Base-by-base conservation (phyloP, 306 rosid genomes). In the Cyamopsis tetragonoloba region DNA sequence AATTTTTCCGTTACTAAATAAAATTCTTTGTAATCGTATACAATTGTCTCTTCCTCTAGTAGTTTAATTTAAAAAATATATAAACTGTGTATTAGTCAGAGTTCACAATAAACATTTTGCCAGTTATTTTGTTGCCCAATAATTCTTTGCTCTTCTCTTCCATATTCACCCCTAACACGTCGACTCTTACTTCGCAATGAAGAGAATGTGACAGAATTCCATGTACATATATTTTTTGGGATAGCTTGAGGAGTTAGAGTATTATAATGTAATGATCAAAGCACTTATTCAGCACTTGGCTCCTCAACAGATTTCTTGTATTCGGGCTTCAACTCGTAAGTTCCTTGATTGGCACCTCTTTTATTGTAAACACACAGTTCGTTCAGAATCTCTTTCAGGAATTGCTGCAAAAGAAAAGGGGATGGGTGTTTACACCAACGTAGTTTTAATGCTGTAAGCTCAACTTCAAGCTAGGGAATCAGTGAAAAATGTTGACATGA, bases 281-380 rank as follows among this genome's bases (percentile, higher is more conserved):
- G 41, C 39, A 39, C 43, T 82, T 80, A 90, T 48, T 86, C 99
- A 9, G 85, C 96, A 46, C 17, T 67, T 14, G 86, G 55, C 7
- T 90, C 96, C 72, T 95, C 97, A 13, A 74, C 99, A 41, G 97
- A 80, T 74, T 90, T 90, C 95, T 86, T 95, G 89, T 90, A 95
- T 70, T 95, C 99, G 0, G 97, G 97, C 89, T 95, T 95, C 69
- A 95, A 92, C 88, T 95, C 99, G 10, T 95, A 95, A 1, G 99
- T 95, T 83, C 99, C 99, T 76, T 95, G 99, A 83, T 95, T 88
- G 47, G 96, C 87, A 61, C 99, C 99, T 73, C 99, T 83, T 85
- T 93, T 93, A 77, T 93, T 93, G 95, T 93, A 93, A 10, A 93
- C 85, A 22, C 99, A 93, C 28, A 93, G 84, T 73, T 90, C 99